Conservation (phyloP, 2,329 filamentous ascomycete genomes). For the Hypoxylon sp. region DNA sequence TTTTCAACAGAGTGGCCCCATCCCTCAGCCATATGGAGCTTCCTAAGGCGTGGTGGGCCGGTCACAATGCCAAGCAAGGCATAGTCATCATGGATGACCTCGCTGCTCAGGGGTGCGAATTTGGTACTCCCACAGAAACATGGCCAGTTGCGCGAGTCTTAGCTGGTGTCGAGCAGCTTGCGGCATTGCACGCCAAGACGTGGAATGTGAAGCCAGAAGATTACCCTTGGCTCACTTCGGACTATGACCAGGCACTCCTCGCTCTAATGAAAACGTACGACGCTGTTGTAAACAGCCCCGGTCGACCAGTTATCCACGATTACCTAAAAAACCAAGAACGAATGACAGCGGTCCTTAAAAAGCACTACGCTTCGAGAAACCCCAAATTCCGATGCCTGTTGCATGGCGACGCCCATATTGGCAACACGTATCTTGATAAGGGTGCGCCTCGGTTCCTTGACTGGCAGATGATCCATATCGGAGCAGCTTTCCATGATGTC, state of each 20-base stretch:
- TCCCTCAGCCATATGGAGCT: slow-evolving; percentile 45
- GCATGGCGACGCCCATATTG: slow-evolving; percentile 57
- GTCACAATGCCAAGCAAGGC: slow-evolving; percentile 46
- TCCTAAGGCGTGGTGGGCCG: slow-evolving; percentile 48
- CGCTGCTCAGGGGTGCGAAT: slow-evolving; percentile 43
- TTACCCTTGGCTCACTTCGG: slow-evolving; percentile 53
- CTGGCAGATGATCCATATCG: slow-evolving; percentile 57
- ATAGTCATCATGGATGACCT: slow-evolving; percentile 52
- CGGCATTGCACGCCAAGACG: slow-evolving; percentile 54
- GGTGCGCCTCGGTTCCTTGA: slow-evolving; percentile 56
- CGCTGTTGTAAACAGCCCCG: slow-evolving; percentile 45
- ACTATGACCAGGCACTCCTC: slow-evolving; percentile 53
- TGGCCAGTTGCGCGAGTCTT: slow-evolving; percentile 48
- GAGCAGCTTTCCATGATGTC: slow-evolving; percentile 57
- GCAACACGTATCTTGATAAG: slow-evolving; percentile 55
- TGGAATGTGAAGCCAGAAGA: slow-evolving; percentile 49
- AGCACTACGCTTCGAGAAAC: slow-evolving; percentile 53
- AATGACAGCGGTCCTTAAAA: slow-evolving; percentile 52
- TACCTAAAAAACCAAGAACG: slow-evolving; percentile 53
- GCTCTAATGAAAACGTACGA: slow-evolving; percentile 50
- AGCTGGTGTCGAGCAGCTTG: slow-evolving; percentile 55
- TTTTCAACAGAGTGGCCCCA: slow-evolving; percentile 50
- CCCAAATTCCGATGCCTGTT: slow-evolving; percentile 55
- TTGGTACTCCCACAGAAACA: slow-evolving; percentile 43
- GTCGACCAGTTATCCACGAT: slow-evolving; percentile 50